These are phyloP conservation scores for Rhodotorula paludigena DNA, from an alignment of 768 basidiomycete species.

Conservation along the genomic window DNA sequence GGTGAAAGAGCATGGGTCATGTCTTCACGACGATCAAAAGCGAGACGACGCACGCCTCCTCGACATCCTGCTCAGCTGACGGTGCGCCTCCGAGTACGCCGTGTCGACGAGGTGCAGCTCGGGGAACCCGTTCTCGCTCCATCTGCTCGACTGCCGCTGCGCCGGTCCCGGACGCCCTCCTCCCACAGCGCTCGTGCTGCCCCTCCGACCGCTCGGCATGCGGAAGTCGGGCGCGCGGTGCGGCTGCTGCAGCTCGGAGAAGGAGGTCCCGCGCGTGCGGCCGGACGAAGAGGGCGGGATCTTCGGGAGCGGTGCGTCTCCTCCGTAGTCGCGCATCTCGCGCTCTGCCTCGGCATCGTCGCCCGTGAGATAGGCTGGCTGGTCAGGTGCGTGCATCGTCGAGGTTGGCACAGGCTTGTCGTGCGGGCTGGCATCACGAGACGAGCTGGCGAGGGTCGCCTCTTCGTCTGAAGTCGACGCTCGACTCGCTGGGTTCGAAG, in stretches of 20 bases:
- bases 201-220: neutral
- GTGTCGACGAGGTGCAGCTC: neutral
- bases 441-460: too few relatives aligned
- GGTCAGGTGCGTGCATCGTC: neutral
- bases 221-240: neutral
- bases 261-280: neutral
- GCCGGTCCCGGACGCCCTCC: neutral
- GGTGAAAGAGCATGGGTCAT: neutral
- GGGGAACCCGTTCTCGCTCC: neutral
- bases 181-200: neutral
- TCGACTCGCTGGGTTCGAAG: too few relatives aligned
- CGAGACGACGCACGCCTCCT: neutral
- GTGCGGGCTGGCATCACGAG: too few relatives aligned
- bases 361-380: neutral
- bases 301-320: neutral
- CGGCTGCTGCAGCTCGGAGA: neutral
- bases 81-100: slow-evolving; percentile 1
- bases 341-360: neutral
- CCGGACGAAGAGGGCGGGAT: neutral
- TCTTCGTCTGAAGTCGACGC: too few relatives aligned
- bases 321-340: slow-evolving; percentile 8
- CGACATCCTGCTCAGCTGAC: neutral
- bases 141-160: neutral
- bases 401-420: too few relatives aligned
- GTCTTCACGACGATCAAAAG: neutral